Evolutionary conservation across 1,139 yeast genomes (phyloP).

Genomic region (Groenewaldozyma auringiensis): DNA sequence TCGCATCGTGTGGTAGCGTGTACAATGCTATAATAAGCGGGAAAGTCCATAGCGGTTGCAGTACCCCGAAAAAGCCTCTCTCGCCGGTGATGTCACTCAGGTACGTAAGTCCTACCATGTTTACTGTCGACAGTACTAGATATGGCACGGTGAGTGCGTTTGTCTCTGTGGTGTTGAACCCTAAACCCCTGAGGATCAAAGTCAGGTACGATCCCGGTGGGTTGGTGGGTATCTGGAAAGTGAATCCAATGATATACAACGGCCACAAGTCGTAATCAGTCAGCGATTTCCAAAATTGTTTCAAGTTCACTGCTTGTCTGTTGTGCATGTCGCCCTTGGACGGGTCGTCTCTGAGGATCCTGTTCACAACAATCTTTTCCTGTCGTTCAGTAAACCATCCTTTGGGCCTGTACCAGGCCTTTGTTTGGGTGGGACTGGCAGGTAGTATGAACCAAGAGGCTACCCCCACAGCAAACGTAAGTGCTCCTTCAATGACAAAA

Average conservation of each 20-base stretch:
- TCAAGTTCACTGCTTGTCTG: conserved; percentile 44
- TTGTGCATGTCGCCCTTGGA: conserved; percentile 62
- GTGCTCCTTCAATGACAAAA: conserved; percentile 41
- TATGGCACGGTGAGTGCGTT: conserved; percentile 50
- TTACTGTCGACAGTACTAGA: conserved; percentile 35
- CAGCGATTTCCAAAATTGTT: conserved; percentile 37
- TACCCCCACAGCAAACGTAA: conserved; percentile 44
- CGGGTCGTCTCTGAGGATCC: conserved; percentile 58
- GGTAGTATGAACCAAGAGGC: conserved; percentile 10
- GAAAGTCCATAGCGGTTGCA: conserved; percentile 33
- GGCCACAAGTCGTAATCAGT: conserved; percentile 54
- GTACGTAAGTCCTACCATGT: conserved; percentile 39
- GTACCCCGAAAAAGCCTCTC: conserved; percentile 30
- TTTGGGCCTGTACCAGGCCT: conserved; percentile 34
- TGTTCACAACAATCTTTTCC: conserved; percentile 51
- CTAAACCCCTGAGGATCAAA: conserved; percentile 43
- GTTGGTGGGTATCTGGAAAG: conserved; percentile 36
- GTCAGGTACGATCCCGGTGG: conserved; percentile 47
- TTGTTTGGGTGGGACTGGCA: conserved; percentile 10
- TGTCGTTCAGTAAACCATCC: conserved; percentile 58
- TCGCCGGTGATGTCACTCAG: conserved; percentile 40
- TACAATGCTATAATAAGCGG: conserved; percentile 33
- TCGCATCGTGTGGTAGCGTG: neutral
- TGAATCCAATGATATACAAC: conserved; percentile 43
- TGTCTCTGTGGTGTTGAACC: conserved; percentile 48